phyloP scores from a whole-genome alignment of 2,329 filamentous ascomycete genomes.

The Pseudopithomyces chartarum region DNA sequence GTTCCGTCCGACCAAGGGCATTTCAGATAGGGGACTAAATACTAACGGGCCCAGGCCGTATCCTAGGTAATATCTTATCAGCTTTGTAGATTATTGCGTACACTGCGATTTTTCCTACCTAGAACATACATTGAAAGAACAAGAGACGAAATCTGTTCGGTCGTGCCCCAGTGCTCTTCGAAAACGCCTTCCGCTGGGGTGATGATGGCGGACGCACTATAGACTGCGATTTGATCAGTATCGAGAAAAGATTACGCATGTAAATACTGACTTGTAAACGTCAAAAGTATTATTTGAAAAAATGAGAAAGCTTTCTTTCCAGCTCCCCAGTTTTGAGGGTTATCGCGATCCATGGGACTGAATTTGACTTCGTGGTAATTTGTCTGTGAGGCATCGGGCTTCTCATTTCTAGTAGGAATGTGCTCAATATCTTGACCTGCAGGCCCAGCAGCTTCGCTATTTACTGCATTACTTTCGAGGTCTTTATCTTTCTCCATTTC shows the following conservation, averaged over 20 bases:
- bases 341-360: constrained; percentile 17
- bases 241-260: constrained; percentile 39
- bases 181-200: constrained; percentile 23
- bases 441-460: neutral
- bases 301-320: constrained; percentile 32
- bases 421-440: constrained; percentile 3
- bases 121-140: constrained; percentile 81
- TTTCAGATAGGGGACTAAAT: constrained; percentile 54
- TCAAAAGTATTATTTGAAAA: constrained; percentile 3
- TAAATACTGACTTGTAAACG: neutral
- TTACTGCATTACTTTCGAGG: neutral
- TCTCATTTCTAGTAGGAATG: neutral
- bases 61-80: constrained; percentile 48
- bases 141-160: constrained; percentile 66
- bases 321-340: constrained; percentile 36
- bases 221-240: constrained; percentile 57
- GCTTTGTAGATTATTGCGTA: too few relatives aligned
- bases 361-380: constrained; percentile 1
- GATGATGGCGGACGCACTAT: constrained; percentile 56
- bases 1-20: constrained; percentile 68
- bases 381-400: neutral
- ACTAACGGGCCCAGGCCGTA: constrained; percentile 61
- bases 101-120: too few relatives aligned
- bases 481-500: constrained; percentile 3
- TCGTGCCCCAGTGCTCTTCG: constrained; percentile 42